Base-by-base conservation (phyloP, 306 rosid genomes). In the Canavalia gladiata region DNA sequence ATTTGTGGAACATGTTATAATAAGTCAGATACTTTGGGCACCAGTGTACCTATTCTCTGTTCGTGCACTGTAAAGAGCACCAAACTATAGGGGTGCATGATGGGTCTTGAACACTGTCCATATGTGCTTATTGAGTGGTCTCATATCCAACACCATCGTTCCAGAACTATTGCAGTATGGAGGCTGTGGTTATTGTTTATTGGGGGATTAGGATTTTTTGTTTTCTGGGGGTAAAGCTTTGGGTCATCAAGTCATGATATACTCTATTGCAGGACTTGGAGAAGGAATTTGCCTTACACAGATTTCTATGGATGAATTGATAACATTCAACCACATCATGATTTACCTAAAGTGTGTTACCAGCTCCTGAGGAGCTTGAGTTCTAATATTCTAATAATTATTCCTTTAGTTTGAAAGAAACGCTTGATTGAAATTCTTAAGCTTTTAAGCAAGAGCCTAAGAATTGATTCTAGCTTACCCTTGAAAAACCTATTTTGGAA, bases 21-120 rank as follows among this genome's bases (percentile, higher is more conserved):
- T 18, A 18, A 18, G 25, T 18, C 25, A 18, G 25, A 18, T 18
- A 18, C 25, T 18, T 18, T 18, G 25, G 25, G 25, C 25, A 18
- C 25, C 25, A 18, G 25, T 18, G 25, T 18, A 18, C 25, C 25
- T 18, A 18, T 18, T 18, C 25, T 18, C 25, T 18, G 25, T 18
- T 18, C 25, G 25, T 18, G 25, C 25, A 18, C 25, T 18, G 25
- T 18, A 18, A 18, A 18, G 25, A 18, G 25, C 25, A 18, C 25
- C 25, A 18, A 64, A 30, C 18, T 65, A 9, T 35, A 25, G 66
- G 43, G 13, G 66, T 65, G 11, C 8, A 10, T 25, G 9, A 64
- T 37, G 12, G 54, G 33, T 56, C 62, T 65, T 25, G 72, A 39
- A 70, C 59, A 65, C 43, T 63, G 63, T 65, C 43, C 13, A 11